Evolutionary conservation across 2,329 filamentous ascomycete genomes (phyloP).

Genomic region (Fusarium sp.): DNA sequence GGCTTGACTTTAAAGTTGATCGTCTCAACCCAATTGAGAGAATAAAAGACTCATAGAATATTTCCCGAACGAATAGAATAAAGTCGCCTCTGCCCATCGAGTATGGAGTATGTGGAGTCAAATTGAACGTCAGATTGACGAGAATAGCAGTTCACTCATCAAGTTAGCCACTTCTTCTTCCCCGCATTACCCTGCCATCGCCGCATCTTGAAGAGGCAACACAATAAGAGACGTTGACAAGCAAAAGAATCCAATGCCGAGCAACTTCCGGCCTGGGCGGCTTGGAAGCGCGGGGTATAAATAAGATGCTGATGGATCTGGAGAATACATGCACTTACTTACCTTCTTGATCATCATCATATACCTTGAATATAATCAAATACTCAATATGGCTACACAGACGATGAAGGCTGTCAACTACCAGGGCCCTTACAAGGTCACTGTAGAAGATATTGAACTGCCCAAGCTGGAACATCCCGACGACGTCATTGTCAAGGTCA

Average conservation of each 20-base stretch:
- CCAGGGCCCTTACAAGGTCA: constrained; percentile 69
- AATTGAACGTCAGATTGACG: background rate
- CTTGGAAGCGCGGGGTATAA: constrained; percentile 26
- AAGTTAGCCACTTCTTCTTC: constrained; percentile 13
- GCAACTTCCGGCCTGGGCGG: constrained; percentile 12
- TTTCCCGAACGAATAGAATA: background rate
- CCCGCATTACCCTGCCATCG: constrained; percentile 25
- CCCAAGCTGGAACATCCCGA: constrained; percentile 72
- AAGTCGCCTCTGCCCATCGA: background rate
- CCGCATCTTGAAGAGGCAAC: constrained; percentile 25
- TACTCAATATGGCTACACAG: constrained; percentile 36
- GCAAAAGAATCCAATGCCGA: constrained; percentile 15
- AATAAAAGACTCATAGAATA: background rate
- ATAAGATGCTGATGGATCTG: background rate
- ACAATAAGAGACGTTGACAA: constrained; percentile 7
- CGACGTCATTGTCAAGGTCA: constrained; percentile 73
- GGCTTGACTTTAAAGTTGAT: background rate
- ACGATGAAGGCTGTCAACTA: constrained; percentile 73
- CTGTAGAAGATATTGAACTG: constrained; percentile 68
- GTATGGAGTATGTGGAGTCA: background rate
- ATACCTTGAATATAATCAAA: background rate
- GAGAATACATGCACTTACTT: background rate
- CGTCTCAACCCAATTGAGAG: too few species aligned
- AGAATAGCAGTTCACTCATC: background rate
- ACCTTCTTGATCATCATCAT: background rate